Percentiles rank a stretch among this genome's conserved stretches.
Conservation (phyloP, 73 alveolate genomes). For the Urostyla sp. region DNA sequence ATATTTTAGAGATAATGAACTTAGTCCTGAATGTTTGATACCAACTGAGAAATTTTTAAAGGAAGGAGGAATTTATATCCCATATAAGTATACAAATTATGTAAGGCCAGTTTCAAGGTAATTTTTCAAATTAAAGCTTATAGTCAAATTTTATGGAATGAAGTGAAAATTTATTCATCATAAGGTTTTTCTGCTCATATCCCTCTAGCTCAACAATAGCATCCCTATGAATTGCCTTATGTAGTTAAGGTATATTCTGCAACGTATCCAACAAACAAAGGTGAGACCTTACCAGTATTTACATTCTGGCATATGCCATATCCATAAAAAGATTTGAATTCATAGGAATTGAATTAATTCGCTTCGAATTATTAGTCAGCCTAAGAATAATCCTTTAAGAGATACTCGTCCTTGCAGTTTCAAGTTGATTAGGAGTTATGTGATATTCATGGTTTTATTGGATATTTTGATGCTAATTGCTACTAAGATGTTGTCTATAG, state of each 20-base stretch:
- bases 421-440: constrained; percentile 43
- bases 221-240: constrained; percentile 60
- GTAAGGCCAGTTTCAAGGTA: constrained; percentile 82
- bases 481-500: constrained; percentile 73
- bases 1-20: constrained; percentile 97
- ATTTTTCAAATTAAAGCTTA: too few species aligned
- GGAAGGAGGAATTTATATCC: constrained; percentile 80
- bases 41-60: constrained; percentile 79
- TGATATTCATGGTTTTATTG: constrained; percentile 85
- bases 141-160: constrained; percentile 78
- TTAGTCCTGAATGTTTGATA: constrained; percentile 92
- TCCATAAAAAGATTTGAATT: constrained; percentile 25
- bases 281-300: constrained; percentile 67
- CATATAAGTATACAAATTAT: constrained; percentile 75
- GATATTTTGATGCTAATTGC: constrained; percentile 80
- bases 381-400: constrained; percentile 11
- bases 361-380: not conserved
- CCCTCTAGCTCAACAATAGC: constrained; percentile 25
- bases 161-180: constrained; percentile 57
- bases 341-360: not conserved
- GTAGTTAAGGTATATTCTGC: constrained; percentile 72
- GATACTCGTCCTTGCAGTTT: constrained; percentile 45
- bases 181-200: not conserved
- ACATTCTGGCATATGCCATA: constrained; percentile 77
- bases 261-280: constrained; percentile 64